These are phyloP conservation scores for Aechmea fasciata DNA, from an alignment of 176 grass and related monocot species.

Conservation along the genomic window DNA sequence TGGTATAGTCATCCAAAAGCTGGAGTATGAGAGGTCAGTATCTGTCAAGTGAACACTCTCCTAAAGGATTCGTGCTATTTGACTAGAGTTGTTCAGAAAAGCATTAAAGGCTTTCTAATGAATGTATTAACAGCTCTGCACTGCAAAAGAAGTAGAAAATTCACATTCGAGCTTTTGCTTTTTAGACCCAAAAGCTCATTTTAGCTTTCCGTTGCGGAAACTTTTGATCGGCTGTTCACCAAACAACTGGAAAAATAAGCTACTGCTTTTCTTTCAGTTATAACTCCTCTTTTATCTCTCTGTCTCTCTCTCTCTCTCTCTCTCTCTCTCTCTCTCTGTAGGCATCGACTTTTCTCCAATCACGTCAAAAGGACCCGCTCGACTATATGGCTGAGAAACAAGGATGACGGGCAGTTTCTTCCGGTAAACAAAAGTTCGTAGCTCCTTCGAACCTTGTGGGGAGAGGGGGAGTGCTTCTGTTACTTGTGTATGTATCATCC, in stretches of 20 bases:
- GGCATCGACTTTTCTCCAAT: slow-evolving; percentile 41
- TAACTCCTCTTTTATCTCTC: background rate
- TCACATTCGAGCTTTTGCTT: no score
- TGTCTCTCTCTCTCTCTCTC: background rate
- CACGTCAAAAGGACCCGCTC: slow-evolving; percentile 38
- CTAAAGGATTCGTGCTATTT: no score
- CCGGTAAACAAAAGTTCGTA: slow-evolving; percentile 26
- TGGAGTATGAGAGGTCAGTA: slow-evolving; percentile 68
- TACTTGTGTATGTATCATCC: no score
- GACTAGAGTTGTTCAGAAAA: no score
- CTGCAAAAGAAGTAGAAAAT: no score
- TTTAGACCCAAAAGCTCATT: no score
- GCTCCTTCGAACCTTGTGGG: background rate
- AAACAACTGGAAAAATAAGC: background rate
- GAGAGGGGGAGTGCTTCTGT: no score
- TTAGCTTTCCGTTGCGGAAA: no score
- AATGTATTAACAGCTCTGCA: no score
- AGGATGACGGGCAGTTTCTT: slow-evolving; percentile 18
- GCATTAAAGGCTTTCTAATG: no score
- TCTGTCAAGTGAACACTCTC: no score
- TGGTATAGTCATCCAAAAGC: slow-evolving; percentile 71
- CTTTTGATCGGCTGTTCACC: background rate
- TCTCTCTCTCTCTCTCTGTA: background rate
- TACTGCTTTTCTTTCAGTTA: background rate
- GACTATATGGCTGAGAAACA: slow-evolving; percentile 35